A percentile compares a stretch with the other conserved stretches of the same genome.
phyloP scores from a whole-genome alignment of 305 asterid genomes.

The Solanum hybrid region DNA sequence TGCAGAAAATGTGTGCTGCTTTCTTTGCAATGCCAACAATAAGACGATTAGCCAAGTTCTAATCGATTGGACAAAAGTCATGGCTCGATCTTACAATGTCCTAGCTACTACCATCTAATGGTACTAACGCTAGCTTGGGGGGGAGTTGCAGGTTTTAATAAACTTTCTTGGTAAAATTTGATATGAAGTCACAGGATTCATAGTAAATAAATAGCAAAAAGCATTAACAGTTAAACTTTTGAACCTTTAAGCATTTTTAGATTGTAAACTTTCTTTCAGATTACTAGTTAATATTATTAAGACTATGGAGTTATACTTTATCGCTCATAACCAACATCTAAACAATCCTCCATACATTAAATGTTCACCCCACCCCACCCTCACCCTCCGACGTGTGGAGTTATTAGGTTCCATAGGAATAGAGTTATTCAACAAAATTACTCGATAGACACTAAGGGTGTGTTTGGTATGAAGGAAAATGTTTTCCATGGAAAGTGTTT shows the following conservation, averaged over 20 bases:
- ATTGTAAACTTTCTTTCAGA: neutral
- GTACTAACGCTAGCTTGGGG: neutral
- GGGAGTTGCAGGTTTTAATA: neutral
- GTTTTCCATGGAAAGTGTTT: too few relatives aligned
- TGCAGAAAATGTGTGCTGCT: neutral
- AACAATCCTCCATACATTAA: neutral
- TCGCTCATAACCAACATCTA: neutral
- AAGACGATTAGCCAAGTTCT: neutral
- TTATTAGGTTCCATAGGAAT: neutral
- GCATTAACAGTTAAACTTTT: neutral
- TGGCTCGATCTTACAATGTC: neutral
- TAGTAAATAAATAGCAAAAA: neutral
- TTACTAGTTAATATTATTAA: neutral
- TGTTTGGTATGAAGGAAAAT: too few relatives aligned
- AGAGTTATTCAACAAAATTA: neutral
- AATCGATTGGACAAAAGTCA: neutral
- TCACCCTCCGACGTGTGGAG: neutral
- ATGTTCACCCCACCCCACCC: neutral
- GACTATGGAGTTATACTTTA: neutral
- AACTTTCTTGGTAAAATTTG: neutral
- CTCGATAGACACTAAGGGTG: neutral
- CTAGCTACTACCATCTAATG: neutral
- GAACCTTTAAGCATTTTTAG: neutral
- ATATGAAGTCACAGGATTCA: neutral
- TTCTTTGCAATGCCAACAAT: neutral